These are phyloP conservation scores for Mortierella sp. DNA, from an alignment of 371 early-diverging fungal species.

Conservation along the genomic window DNA sequence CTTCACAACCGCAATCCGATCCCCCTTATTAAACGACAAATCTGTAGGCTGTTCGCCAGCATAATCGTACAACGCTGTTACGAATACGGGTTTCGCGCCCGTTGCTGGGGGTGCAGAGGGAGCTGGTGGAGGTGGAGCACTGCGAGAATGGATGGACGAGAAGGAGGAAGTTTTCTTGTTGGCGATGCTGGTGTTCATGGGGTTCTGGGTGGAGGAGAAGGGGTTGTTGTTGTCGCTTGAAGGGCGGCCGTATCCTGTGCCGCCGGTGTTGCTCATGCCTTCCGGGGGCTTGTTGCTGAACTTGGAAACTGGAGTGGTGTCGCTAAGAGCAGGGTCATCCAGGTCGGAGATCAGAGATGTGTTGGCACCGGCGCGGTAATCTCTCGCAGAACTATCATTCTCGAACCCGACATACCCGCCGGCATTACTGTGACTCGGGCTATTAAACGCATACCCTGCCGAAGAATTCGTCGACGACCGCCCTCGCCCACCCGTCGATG, in stretches of 20 bases:
- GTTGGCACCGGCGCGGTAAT: not conserved
- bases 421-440: not conserved
- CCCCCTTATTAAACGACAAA: conserved; percentile 78
- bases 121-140: not conserved
- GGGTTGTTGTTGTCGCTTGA: conserved; percentile 1
- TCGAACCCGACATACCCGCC: not conserved
- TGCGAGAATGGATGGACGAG: not conserved
- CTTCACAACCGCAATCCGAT: conserved; percentile 74
- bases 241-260: not conserved
- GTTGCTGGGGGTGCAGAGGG: conserved; percentile 48
- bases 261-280: no score
- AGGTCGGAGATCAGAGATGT: not conserved
- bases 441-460: not conserved
- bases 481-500: not conserved
- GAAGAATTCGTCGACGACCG: not conserved
- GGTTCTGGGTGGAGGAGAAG: not conserved
- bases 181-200: conserved; percentile 3
- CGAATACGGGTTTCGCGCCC: conserved; percentile 59
- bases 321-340: not conserved
- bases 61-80: conserved; percentile 82
- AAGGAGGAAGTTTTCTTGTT: not conserved
- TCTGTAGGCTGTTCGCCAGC: conserved; percentile 78
- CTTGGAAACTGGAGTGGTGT: not conserved
- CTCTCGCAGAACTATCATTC: not conserved
- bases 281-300: not conserved